Evolutionary conservation across 768 basidiomycete species (phyloP), one percentile per base, ranked within the genome.

Genomic region (Naganishia kalamii): DNA sequence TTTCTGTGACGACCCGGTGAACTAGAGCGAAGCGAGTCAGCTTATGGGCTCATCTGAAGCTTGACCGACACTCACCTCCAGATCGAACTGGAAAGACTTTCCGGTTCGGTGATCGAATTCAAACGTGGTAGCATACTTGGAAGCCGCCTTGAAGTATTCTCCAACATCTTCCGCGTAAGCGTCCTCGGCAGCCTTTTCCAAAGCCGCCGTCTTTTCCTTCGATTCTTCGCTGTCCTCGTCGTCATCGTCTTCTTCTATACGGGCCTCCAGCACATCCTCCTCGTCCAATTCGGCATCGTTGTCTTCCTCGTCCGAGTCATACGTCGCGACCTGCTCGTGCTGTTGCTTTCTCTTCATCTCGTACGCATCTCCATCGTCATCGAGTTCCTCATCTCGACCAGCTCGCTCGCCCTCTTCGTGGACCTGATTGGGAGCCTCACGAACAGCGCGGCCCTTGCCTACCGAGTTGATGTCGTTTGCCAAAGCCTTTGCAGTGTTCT

Each of bases 1-100:
- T 78, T 98, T 98, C 12, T 92, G 92, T 75, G 92, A 87, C 71
- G 89, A 86, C 47, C 88, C 84, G 12, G 84, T 81, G 80, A 98
- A 93, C 92, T 98, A 67, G n/a, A 57, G 52, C 47, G 3, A 21
- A 46, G 15, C 47, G 30, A 0, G 60, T 50, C 32, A 51, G 50
- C 11, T 19, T 29, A 19, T 41, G 8, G 11, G 17, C 33, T 8
- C 12, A 4, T 13, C 30, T 29, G 27, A 17, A 17, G 41, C 23
- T 23, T 30, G 8, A 40, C 40, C 41, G 27, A 27, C n/a, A 78
- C 87, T 71, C 73, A 92, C 94, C 82, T 92, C 86, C 17, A 99
- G 83, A 65, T 87, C 84, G 75, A 98, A 89, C 48, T 83, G 85
- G 74, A 90, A 92, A 44, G 82, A 80, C 61, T 72, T 74, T 32